Evolutionary conservation across 2,329 filamentous ascomycete species (phyloP).

Genomic region (Pseudogymnoascus sp.): DNA sequence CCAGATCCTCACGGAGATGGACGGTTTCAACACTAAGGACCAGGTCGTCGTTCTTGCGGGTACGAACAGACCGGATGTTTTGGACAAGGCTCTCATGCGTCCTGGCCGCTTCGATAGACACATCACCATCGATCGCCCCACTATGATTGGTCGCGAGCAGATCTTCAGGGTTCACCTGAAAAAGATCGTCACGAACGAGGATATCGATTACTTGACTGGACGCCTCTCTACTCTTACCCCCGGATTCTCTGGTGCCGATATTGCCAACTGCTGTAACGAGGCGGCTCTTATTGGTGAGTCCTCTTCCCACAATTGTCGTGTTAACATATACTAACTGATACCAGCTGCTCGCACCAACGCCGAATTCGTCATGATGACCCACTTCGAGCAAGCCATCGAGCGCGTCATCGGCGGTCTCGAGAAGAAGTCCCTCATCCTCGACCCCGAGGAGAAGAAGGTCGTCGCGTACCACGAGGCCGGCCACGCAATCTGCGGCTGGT

Average conservation of each 20-base stretch:
- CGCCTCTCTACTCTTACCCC: conserved; percentile 88
- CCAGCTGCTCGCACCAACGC: conserved; percentile 78
- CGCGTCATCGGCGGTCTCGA: conserved; percentile 93
- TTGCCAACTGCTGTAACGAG: conserved; percentile 97
- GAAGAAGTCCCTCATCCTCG: conserved; percentile 92
- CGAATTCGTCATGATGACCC: conserved; percentile 73
- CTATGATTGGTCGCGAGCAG: conserved; percentile 92
- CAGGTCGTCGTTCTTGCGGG: conserved; percentile 95
- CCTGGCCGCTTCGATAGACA: conserved; percentile 96
- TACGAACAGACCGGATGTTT: conserved; percentile 89
- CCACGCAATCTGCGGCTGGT: conserved; percentile 98
- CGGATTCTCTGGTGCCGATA: conserved; percentile 95
- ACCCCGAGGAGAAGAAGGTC: conserved; percentile 87
- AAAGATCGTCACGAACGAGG: conserved; percentile 90
- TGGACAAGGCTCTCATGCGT: conserved; percentile 93
- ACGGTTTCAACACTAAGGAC: conserved; percentile 94
- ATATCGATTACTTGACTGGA: conserved; percentile 80
- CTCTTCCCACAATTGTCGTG: not conserved
- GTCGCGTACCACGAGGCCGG: conserved; percentile 98
- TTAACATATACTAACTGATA: conserved; percentile 35
- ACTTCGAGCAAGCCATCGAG: conserved; percentile 97
- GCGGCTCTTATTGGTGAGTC: conserved; percentile 85
- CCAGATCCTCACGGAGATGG: conserved; percentile 98
- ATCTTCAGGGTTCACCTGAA: conserved; percentile 93
- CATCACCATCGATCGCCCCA: conserved; percentile 89